phyloP scores from a whole-genome alignment of 2,329 filamentous ascomycete species.

The Dryadomyces quercus-mongolicae region DNA sequence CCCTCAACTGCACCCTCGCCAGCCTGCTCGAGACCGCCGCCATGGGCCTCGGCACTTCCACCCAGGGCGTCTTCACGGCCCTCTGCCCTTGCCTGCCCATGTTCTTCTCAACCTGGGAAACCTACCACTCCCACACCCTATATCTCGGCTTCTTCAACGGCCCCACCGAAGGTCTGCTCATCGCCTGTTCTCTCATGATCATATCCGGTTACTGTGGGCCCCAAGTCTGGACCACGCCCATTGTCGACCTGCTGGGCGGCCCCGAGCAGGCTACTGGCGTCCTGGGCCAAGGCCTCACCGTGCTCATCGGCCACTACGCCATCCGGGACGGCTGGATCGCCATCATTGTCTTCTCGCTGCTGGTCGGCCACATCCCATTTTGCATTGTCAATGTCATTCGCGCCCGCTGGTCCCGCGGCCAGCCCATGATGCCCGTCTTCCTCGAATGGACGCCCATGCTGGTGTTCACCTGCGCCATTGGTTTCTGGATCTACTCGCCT shows the following conservation, averaged over 20 bases:
- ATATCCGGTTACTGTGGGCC: constrained; percentile 81
- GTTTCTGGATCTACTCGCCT: constrained; percentile 81
- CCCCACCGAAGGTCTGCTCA: constrained; percentile 85
- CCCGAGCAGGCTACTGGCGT: constrained; percentile 15
- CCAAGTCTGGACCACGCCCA: constrained; percentile 68
- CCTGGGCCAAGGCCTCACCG: constrained; percentile 36
- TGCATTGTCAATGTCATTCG: constrained; percentile 78
- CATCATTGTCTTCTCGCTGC: constrained; percentile 51
- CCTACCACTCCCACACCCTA: constrained; percentile 93
- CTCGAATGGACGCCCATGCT: constrained; percentile 89
- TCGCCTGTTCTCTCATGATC: constrained; percentile 78
- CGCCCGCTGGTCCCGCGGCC: constrained; percentile 58
- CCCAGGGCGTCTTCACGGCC: constrained; percentile 80
- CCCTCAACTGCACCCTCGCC: constrained; percentile 88
- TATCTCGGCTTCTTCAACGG: constrained; percentile 96
- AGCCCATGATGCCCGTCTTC: constrained; percentile 72
- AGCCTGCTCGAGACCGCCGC: constrained; percentile 85
- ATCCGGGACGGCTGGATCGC: constrained; percentile 82
- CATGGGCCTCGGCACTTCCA: constrained; percentile 79
- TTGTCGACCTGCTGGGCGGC: constrained; percentile 56
- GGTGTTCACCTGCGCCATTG: constrained; percentile 62
- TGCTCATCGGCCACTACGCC: constrained; percentile 56
- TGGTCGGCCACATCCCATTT: constrained; percentile 70
- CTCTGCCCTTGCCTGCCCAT: constrained; percentile 87
- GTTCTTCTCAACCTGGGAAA: constrained; percentile 99